Base-by-base conservation (phyloP, 2,329 filamentous ascomycete species). In the Phaeoacremonium minimum region DNA sequence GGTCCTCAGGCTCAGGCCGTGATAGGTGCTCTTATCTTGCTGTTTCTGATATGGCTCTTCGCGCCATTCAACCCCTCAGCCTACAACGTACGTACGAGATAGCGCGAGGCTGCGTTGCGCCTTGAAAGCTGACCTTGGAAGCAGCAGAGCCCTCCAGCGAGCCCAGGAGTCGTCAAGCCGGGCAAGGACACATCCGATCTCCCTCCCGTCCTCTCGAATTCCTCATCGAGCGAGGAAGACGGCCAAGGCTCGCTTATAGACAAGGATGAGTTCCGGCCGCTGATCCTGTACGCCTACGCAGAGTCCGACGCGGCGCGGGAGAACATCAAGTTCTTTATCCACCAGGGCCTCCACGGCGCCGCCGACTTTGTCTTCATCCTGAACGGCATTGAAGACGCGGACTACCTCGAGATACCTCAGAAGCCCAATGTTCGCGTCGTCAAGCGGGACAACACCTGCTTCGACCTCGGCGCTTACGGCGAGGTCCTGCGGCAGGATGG, bases 321-420 rank as follows among this genome's bases (percentile, higher is more conserved):
- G 30, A 64, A 63, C 47, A 42, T 64, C 15, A 28, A 48, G 8
- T 64, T 56, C 45, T 64, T 64, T 44, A 37, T 64, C 9, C 36
- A 45, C 19, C 53, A 64, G 33, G 62, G 58, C 19, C 46, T 65
- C 3, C 58, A 64, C 43, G 50, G 40, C 18, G 51, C 45, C 0
- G 61, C 60, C 32, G 61, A 64, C 45, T 64, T 64, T 42, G 45
- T 64, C 41, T 64, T 64, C 44, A 57, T 64, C 37, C 45, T 64
- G 32, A 60, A 63, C 33, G 62, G 61, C 26, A 45, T 52, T 29
- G 54, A 53, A 18, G 46, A 53, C 31, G 47, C 43, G 3, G 36
- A 40, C 28, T 18, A 32, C 3, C 32, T 51, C 2, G 32, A 36
- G 28, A 50, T 64, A 33, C 59, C 60, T 1, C 19, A 38, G 5